Conservation (phyloP, 1,139 yeast species). For the Kluyveromyces sp. region DNA sequence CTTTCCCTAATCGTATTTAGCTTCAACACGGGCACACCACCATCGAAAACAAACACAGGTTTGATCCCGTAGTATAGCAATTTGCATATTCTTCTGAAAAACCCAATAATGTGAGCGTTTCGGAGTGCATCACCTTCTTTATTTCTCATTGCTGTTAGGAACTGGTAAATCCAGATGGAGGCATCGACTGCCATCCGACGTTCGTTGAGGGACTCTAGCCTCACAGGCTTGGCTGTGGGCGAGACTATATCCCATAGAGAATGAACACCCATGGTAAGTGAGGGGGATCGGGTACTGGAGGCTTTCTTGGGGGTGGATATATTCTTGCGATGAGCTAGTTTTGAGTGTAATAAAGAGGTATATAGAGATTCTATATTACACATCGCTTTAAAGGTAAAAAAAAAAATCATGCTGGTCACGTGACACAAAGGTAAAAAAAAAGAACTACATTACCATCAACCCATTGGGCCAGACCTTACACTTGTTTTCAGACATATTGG, state of each 20-base stretch:
- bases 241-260: conserved; percentile 90
- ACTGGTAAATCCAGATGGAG: conserved; percentile 97
- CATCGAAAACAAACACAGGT: conserved; percentile 96
- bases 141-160: conserved; percentile 89
- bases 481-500: too few species aligned
- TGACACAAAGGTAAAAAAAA: too few species aligned
- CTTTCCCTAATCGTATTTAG: conserved; percentile 65
- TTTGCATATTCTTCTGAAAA: conserved; percentile 88
- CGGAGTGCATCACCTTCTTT: conserved; percentile 69
- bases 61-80: conserved; percentile 78
- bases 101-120: conserved; percentile 87
- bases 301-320: too few species aligned
- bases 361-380: too few species aligned
- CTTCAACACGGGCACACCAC: conserved; percentile 88
- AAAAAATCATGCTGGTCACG: too few species aligned
- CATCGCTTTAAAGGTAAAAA: too few species aligned
- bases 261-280: conserved; percentile 76
- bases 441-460: too few species aligned
- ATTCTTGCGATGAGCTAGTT: too few species aligned
- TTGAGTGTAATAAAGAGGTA: too few species aligned
- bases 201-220: conserved; percentile 71
- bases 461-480: too few species aligned
- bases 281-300: background rate
- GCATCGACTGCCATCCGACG: conserved; percentile 92
- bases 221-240: conserved; percentile 84